A percentile compares a stretch with the other conserved stretches of the same genome.
These are phyloP conservation scores for Uronychia binucleata DNA, from an alignment of 73 alveolate species.

Conservation along the genomic window DNA sequence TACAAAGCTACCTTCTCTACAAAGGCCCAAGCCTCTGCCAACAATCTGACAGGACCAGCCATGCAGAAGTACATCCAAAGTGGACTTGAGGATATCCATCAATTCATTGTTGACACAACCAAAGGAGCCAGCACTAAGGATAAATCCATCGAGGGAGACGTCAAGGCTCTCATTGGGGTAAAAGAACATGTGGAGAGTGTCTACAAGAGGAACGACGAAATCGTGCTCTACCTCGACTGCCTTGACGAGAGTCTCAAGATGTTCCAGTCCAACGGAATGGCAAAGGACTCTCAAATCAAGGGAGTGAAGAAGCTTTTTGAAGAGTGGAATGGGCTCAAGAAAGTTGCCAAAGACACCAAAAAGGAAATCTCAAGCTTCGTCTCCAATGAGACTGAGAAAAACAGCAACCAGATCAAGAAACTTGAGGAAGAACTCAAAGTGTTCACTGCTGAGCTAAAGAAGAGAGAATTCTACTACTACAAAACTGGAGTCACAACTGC, in stretches of 20 bases:
- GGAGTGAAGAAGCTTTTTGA: conserved; percentile 78
- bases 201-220: conserved; percentile 70
- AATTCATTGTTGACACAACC: conserved; percentile 67
- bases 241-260: conserved; percentile 79
- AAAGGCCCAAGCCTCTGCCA: conserved; percentile 78
- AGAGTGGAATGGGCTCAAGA: conserved; percentile 86
- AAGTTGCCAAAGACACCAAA: conserved; percentile 90
- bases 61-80: conserved; percentile 81
- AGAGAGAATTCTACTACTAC: conserved; percentile 93
- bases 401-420: conserved; percentile 90
- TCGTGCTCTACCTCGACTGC: conserved; percentile 79
- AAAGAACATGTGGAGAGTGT: conserved; percentile 82
- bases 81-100: conserved; percentile 75
- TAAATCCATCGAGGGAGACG: conserved; percentile 84
- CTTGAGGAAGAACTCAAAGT: conserved; percentile 94
- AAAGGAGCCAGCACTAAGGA: conserved; percentile 82
- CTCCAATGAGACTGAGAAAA: conserved; percentile 92
- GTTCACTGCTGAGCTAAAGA: conserved; percentile 93
- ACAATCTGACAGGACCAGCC: conserved; percentile 92
- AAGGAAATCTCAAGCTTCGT: conserved; percentile 95
- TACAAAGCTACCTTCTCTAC: conserved; percentile 87
- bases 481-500: conserved; percentile 94
- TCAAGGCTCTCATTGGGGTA: conserved; percentile 74
- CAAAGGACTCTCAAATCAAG: conserved; percentile 81
- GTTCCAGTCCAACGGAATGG: conserved; percentile 74